phyloP scores from a whole-genome alignment of 495 filamentous ascomycete genomes.

The Penicillium pulvis region DNA sequence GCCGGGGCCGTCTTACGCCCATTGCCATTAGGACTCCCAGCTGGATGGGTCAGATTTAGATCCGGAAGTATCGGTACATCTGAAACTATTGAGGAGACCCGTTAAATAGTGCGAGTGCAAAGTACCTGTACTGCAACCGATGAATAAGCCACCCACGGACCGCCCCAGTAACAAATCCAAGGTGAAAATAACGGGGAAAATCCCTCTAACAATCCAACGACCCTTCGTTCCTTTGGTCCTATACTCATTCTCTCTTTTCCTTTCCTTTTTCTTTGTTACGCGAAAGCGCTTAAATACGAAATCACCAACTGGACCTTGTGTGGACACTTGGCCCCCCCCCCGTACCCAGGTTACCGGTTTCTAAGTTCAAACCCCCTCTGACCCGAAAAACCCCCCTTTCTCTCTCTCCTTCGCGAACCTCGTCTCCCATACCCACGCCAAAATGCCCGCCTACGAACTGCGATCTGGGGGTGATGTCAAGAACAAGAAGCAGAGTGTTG shows the following conservation, averaged over 20 bases:
- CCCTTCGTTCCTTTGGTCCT: conserved; percentile 8
- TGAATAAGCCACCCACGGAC: conserved; percentile 13
- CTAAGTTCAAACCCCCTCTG: conserved; percentile 6
- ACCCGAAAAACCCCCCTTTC: conserved; percentile 9
- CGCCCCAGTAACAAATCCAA: background rate
- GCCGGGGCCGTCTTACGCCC: background rate
- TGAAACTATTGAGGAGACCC: background rate
- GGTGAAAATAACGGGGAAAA: conserved; percentile 25
- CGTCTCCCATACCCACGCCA: conserved; percentile 17
- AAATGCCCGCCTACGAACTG: conserved; percentile 57
- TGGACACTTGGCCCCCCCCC: conserved; percentile 8
- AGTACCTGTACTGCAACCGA: conserved; percentile 9
- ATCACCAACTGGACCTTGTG: conserved; percentile 2
- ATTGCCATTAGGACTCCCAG: background rate
- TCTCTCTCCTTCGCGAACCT: conserved; percentile 4
- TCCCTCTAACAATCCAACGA: conserved; percentile 21
- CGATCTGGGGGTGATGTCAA: conserved; percentile 68
- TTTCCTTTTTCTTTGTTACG: conserved; percentile 1
- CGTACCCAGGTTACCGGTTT: conserved; percentile 3
- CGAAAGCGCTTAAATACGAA: background rate
- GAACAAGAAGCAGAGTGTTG: conserved; percentile 99
- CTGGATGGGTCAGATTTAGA: conserved; percentile 8
- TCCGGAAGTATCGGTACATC: background rate
- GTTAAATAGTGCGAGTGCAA: background rate
- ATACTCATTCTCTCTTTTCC: conserved; percentile 2